Conservation (phyloP, 371 early-diverging fungal genomes). For the Batkoa obscura region DNA sequence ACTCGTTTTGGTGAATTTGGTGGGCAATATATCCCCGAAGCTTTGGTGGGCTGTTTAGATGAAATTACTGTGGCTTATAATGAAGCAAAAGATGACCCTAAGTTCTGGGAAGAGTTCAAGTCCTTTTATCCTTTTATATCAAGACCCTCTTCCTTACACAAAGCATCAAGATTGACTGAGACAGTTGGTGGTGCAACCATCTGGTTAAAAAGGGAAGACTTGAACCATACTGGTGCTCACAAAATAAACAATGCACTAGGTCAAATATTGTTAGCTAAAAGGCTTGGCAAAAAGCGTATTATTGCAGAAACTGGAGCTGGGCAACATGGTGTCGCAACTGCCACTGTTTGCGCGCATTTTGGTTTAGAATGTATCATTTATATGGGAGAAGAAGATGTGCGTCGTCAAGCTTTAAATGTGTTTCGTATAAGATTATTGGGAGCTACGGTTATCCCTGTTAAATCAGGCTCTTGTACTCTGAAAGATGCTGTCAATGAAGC, state of each 20-base stretch:
- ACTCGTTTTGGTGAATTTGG: slow-evolving; percentile 88
- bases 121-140: slow-evolving; percentile 81
- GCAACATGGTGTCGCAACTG: slow-evolving; percentile 96
- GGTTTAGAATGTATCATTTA: slow-evolving; percentile 87
- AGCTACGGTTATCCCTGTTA: slow-evolving; percentile 77
- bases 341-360: slow-evolving; percentile 94
- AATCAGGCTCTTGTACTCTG: slow-evolving; percentile 57
- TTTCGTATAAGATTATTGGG: slow-evolving; percentile 91
- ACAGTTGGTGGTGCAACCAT: slow-evolving; percentile 70
- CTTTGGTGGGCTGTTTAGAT: slow-evolving; percentile 75
- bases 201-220: slow-evolving; percentile 95
- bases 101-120: slow-evolving; percentile 77
- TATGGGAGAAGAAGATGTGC: slow-evolving; percentile 92
- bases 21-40: slow-evolving; percentile 92
- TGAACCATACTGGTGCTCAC: slow-evolving; percentile 96
- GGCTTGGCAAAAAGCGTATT: slow-evolving; percentile 87
- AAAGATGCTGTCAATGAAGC: slow-evolving; percentile 98
- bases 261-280: slow-evolving; percentile 79
- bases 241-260: slow-evolving; percentile 97
- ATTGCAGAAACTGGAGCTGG: slow-evolving; percentile 98
- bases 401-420: slow-evolving; percentile 86
- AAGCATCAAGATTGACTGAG: slow-evolving; percentile 67
- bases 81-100: slow-evolving; percentile 60
- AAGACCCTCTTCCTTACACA: slow-evolving; percentile 71
- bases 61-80: slow-evolving; percentile 72